These are phyloP conservation scores for Bretschneidera sinensis DNA, from an alignment of 345 rosid genomes.

Conservation along the genomic window DNA sequence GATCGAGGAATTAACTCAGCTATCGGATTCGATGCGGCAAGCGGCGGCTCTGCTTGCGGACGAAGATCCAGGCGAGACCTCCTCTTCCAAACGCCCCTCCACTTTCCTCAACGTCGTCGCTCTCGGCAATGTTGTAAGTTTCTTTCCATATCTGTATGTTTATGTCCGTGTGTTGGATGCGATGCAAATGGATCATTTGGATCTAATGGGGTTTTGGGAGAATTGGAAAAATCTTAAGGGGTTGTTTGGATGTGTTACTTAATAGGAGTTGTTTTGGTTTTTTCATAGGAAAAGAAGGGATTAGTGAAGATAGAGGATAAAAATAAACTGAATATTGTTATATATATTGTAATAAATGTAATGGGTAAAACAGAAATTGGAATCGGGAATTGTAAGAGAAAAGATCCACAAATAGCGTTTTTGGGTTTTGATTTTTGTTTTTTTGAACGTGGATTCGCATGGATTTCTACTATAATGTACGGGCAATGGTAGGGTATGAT, in stretches of 20 bases:
- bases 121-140: conserved; percentile 85
- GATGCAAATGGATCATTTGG: conserved; percentile 19
- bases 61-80: conserved; percentile 71
- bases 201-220: conserved; percentile 14
- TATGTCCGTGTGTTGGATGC: conserved; percentile 1
- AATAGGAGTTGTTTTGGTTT: background rate
- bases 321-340: background rate
- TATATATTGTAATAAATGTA: too few species aligned
- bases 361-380: background rate
- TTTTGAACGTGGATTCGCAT: too few species aligned
- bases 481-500: too few species aligned
- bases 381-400: background rate
- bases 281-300: too few species aligned
- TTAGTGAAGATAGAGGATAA: background rate
- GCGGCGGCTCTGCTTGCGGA: conserved; percentile 89
- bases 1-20: conserved; percentile 84
- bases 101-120: conserved; percentile 82
- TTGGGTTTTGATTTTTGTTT: too few species aligned
- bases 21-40: conserved; percentile 87
- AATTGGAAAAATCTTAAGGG: background rate
- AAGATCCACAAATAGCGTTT: background rate
- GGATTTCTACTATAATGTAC: too few species aligned
- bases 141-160: background rate
- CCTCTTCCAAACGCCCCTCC: conserved; percentile 55
- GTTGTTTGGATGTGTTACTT: background rate